Evolutionary conservation across 345 rosid genomes (phyloP).

Genomic region (Litchi chinensis): DNA sequence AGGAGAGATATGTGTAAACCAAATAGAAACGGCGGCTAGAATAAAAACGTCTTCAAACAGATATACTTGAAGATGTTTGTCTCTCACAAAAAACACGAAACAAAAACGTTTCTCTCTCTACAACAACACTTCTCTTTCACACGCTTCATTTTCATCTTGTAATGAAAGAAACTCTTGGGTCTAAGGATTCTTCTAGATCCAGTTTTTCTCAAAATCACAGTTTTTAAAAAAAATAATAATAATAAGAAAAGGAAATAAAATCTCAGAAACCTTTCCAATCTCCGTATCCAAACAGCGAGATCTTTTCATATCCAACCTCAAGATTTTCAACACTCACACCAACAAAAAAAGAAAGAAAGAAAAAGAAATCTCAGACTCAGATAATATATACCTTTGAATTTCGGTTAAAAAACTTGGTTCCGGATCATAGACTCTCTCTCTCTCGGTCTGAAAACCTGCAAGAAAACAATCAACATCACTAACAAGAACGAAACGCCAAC

Average conservation of each 20-base stretch:
- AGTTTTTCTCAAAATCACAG: not conserved
- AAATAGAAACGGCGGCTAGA: not conserved
- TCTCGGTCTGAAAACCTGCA: conserved; percentile 13
- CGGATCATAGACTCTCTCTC: conserved; percentile 21
- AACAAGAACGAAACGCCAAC: not conserved
- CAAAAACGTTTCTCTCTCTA: conserved; percentile 13
- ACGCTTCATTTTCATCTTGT: conserved; percentile 12
- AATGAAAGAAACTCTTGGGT: conserved; percentile 23
- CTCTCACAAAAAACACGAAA: not conserved
- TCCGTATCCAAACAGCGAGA: conserved; percentile 10
- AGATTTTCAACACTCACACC: not conserved
- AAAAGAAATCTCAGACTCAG: not conserved
- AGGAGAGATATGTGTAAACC: not conserved
- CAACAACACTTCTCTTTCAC: not conserved
- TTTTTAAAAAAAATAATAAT: not conserved
- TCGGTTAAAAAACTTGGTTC: not conserved
- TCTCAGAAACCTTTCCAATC: not conserved
- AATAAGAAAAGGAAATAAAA: not conserved
- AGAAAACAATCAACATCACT: not conserved
- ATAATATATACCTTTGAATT: not conserved
- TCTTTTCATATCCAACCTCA: not conserved
- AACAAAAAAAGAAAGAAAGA: not conserved
- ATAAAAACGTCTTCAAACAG: not conserved
- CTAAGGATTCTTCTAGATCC: conserved; percentile 18
- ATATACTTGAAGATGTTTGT: not conserved